Conservation (phyloP, 1,139 yeast species). For the Debaryomyces fabryi region DNA sequence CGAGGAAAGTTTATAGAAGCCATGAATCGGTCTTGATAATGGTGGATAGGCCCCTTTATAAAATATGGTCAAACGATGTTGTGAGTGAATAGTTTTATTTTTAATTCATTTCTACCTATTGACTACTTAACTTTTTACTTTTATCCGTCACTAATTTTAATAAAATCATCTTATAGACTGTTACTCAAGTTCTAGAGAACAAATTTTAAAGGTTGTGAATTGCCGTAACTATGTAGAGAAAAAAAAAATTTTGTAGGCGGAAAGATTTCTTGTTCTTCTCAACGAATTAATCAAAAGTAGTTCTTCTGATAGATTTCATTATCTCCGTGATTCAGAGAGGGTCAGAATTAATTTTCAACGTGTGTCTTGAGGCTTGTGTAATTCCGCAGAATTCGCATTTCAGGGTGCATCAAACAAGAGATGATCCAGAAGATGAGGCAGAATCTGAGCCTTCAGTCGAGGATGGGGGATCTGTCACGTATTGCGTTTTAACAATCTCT, state of each 20-base stretch:
- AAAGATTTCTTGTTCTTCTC: too few relatives aligned
- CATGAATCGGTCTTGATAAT: not conserved
- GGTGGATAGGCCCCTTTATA: not conserved
- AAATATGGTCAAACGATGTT: not conserved
- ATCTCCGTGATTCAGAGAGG: too few relatives aligned
- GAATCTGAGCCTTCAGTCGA: slow-evolving; percentile 10
- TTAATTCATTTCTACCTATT: not conserved
- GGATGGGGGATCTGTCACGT: slow-evolving; percentile 20
- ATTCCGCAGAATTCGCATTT: too few relatives aligned
- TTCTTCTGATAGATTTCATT: too few relatives aligned
- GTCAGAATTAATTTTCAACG: too few relatives aligned
- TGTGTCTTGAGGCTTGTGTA: too few relatives aligned
- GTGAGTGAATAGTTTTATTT: too few relatives aligned
- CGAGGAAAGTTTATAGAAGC: not conserved
- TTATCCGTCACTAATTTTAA: not conserved
- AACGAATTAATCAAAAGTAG: too few relatives aligned
- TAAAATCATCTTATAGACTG: not conserved
- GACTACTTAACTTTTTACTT: not conserved
- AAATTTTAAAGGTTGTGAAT: too few relatives aligned
- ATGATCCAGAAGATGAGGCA: slow-evolving; percentile 12
- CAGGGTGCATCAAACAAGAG: not conserved
- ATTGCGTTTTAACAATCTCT: slow-evolving; percentile 24
- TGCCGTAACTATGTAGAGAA: too few relatives aligned
- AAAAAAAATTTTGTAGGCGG: too few relatives aligned
- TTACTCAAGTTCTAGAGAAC: too few relatives aligned